Evolutionary conservation across 768 basidiomycete genomes (phyloP).

Genomic region (Mycena rebaudengoi): DNA sequence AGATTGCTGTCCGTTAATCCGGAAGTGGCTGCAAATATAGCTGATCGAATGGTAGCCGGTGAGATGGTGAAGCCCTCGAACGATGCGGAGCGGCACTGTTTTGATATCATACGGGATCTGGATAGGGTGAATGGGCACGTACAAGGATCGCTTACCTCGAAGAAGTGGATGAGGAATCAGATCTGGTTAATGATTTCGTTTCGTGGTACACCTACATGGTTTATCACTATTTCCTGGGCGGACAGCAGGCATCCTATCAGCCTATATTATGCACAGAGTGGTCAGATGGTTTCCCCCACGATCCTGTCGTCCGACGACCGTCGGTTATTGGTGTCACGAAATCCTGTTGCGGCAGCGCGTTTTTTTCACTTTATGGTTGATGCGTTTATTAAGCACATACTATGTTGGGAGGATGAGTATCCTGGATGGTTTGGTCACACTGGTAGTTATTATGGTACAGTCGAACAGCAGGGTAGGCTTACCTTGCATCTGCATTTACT

Average conservation of each 20-base stretch:
- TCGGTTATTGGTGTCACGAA: not conserved
- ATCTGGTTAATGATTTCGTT: constrained; percentile 39
- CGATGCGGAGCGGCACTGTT: constrained; percentile 44
- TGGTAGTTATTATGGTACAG: constrained; percentile 38
- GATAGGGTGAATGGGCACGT: constrained; percentile 44
- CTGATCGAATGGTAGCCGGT: constrained; percentile 31
- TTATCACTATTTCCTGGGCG: constrained; percentile 43
- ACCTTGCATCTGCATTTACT: constrained; percentile 38
- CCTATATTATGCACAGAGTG: constrained; percentile 39
- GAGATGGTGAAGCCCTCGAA: constrained; percentile 35
- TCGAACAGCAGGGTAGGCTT: constrained; percentile 37
- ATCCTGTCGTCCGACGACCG: not conserved
- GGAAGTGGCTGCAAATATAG: constrained; percentile 25
- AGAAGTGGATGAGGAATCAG: constrained; percentile 42
- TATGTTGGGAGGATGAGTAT: not conserved
- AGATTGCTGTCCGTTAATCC: constrained; percentile 33
- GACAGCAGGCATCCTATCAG: constrained; percentile 42
- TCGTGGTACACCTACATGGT: constrained; percentile 41
- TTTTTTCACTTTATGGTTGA: constrained; percentile 31
- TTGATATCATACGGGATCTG: constrained; percentile 40
- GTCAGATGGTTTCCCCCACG: constrained; percentile 29
- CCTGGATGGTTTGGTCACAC: constrained; percentile 27
- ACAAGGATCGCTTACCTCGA: constrained; percentile 35
- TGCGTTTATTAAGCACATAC: constrained; percentile 23
- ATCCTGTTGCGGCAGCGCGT: constrained; percentile 27